These are phyloP conservation scores for Leptomonas pyrrhocoris DNA, from an alignment of 208 protist species.

Conservation along the genomic window DNA sequence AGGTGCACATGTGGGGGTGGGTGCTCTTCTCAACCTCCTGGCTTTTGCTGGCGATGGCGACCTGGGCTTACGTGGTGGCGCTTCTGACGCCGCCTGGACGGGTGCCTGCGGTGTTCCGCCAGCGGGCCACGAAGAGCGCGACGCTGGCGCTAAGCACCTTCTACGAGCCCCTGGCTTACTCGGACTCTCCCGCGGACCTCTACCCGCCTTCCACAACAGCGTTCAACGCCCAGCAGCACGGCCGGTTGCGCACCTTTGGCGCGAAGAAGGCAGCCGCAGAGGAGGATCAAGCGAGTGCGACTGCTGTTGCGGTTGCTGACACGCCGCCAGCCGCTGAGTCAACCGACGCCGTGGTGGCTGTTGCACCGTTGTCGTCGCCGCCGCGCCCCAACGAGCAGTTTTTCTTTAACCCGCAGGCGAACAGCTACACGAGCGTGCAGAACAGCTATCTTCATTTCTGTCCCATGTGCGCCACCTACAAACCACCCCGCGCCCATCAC, in stretches of 20 bases:
- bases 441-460: constrained; percentile 79
- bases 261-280: not conserved
- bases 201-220: constrained; percentile 22
- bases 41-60: constrained; percentile 59
- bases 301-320: not conserved
- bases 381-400: constrained; percentile 41
- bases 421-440: constrained; percentile 63
- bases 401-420: constrained; percentile 58
- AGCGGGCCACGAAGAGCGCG: constrained; percentile 63
- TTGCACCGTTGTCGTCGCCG: not conserved
- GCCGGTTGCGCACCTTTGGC: constrained; percentile 30
- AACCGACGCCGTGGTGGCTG: not conserved
- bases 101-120: constrained; percentile 74
- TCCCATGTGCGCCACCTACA: constrained; percentile 83
- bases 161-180: constrained; percentile 56
- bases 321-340: not conserved
- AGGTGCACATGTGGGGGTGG: constrained; percentile 48
- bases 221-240: constrained; percentile 29
- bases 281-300: not conserved
- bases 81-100: constrained; percentile 64
- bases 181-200: constrained; percentile 18
- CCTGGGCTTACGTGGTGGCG: constrained; percentile 82
- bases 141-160: constrained; percentile 69
- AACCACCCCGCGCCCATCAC: constrained; percentile 88
- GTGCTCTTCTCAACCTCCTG: constrained; percentile 61